A percentile compares a stretch with the other conserved stretches of the same genome.
These are phyloP conservation scores for Tillandsia fasciculata DNA, from an alignment of 176 grass and related monocot genomes.

Conservation along the genomic window DNA sequence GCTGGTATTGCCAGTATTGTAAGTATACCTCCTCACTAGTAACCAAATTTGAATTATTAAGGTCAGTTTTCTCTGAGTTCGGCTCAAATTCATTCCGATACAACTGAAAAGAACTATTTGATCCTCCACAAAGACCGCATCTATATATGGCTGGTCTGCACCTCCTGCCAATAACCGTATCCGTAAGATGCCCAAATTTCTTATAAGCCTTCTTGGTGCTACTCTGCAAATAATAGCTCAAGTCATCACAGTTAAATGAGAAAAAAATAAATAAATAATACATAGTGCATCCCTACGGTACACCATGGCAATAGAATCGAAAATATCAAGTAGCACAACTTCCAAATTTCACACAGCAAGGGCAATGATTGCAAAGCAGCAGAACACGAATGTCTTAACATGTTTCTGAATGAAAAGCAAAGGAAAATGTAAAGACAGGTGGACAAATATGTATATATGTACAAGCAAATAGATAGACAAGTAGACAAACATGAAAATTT, in stretches of 20 bases:
- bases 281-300: neutral
- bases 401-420: neutral
- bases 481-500: too few species aligned
- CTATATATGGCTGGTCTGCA: slow-evolving; percentile 31
- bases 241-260: neutral
- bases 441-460: neutral
- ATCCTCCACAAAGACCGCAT: slow-evolving; percentile 71
- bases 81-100: slow-evolving; percentile 38
- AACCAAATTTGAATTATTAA: slow-evolving; percentile 21
- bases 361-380: too few species aligned
- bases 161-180: slow-evolving; percentile 31
- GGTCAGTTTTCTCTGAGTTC: slow-evolving; percentile 30
- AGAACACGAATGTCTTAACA: neutral
- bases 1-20: neutral
- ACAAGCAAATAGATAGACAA: too few species aligned
- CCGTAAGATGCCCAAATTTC: slow-evolving; percentile 56
- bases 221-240: slow-evolving; percentile 37
- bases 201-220: slow-evolving; percentile 63
- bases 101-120: slow-evolving; percentile 57
- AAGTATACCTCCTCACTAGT: slow-evolving; percentile 40
- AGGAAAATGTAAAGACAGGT: neutral
- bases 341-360: too few species aligned
- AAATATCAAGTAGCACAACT: too few species aligned
- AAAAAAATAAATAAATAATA: neutral
- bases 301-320: too few species aligned